Percentiles rank a stretch among this genome's conserved stretches.
These are phyloP conservation scores for Venustampulla echinocandica DNA, from an alignment of 495 filamentous ascomycete species.

Conservation along the genomic window DNA sequence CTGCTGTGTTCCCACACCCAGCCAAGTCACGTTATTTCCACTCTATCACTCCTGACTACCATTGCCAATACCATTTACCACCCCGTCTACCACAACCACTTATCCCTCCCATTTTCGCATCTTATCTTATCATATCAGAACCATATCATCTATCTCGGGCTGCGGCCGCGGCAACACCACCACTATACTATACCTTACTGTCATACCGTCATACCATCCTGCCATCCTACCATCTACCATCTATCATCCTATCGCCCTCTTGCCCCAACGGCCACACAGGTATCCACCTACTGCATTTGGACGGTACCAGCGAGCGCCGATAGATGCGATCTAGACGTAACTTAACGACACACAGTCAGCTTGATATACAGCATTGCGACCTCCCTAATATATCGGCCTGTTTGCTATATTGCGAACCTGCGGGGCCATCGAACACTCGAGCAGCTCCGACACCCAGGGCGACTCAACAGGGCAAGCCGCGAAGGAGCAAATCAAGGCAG, in stretches of 20 bases:
- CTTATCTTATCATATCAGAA: not conserved
- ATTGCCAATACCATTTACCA: too few species aligned
- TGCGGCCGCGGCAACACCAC: too few species aligned
- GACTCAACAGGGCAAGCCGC: not conserved
- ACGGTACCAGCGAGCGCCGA: not conserved
- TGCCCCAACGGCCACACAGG: not conserved
- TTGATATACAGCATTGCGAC: not conserved
- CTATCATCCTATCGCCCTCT: not conserved
- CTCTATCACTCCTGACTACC: too few species aligned
- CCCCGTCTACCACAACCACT: too few species aligned
- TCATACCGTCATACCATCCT: not conserved
- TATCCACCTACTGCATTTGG: not conserved
- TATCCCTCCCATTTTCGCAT: conserved; percentile 9
- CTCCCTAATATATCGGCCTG: not conserved
- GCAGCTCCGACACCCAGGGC: too few species aligned
- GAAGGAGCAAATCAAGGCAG: not conserved
- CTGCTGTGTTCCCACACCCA: conserved; percentile 23
- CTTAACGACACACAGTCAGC: not conserved
- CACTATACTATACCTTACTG: too few species aligned
- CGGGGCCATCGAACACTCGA: not conserved
- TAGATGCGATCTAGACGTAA: not conserved
- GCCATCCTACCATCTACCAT: not conserved
- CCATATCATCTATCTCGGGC: too few species aligned
- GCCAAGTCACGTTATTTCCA: conserved; percentile 24
- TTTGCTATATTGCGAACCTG: not conserved